phyloP scores from a whole-genome alignment of 768 basidiomycete genomes.

The Mycena haematopus region DNA sequence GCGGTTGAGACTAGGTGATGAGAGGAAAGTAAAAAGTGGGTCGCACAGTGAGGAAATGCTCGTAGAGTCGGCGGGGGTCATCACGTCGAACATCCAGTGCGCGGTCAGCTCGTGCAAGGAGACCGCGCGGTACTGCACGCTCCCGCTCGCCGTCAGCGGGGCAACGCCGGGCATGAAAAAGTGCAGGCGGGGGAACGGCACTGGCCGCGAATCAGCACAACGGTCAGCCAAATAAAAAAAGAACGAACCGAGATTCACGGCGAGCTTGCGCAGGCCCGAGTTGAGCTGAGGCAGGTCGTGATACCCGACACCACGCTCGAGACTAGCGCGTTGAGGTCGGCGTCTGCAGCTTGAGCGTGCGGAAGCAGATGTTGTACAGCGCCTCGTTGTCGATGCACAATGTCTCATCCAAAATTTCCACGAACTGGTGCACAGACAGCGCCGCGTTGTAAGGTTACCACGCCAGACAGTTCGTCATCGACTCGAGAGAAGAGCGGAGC shows the following conservation, averaged over 20 bases:
- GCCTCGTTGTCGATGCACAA: conserved; percentile 99
- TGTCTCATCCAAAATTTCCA: conserved; percentile 99
- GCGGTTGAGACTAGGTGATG: too few species aligned
- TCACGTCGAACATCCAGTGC: conserved; percentile 99
- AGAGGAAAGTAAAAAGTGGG: background rate
- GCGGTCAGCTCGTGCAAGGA: conserved; percentile 97
- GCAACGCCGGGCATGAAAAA: conserved; percentile 99
- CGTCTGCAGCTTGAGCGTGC: conserved; percentile 94
- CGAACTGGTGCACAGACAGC: conserved; percentile 97
- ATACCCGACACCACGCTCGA: conserved; percentile 99
- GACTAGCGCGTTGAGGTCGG: conserved; percentile 96
- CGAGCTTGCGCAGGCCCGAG: conserved; percentile 96
- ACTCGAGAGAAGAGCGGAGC: background rate
- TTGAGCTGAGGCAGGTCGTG: conserved; percentile 98
- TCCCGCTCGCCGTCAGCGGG: conserved; percentile 91
- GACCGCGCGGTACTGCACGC: conserved; percentile 94
- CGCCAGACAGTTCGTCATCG: conserved; percentile 5
- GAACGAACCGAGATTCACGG: conserved; percentile 94
- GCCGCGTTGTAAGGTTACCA: conserved; percentile 95
- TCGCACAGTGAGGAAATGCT: conserved; percentile 93
- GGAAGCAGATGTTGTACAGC: conserved; percentile 98
- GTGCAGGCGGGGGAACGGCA: conserved; percentile 98
- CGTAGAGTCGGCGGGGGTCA: conserved; percentile 98
- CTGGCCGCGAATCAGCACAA: conserved; percentile 42
- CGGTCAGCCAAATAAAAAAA: conserved; percentile 1